Percentiles rank a stretch among this genome's conserved stretches.
These are phyloP conservation scores for Alnus rubra DNA, from an alignment of 306 rosid species.

Conservation along the genomic window DNA sequence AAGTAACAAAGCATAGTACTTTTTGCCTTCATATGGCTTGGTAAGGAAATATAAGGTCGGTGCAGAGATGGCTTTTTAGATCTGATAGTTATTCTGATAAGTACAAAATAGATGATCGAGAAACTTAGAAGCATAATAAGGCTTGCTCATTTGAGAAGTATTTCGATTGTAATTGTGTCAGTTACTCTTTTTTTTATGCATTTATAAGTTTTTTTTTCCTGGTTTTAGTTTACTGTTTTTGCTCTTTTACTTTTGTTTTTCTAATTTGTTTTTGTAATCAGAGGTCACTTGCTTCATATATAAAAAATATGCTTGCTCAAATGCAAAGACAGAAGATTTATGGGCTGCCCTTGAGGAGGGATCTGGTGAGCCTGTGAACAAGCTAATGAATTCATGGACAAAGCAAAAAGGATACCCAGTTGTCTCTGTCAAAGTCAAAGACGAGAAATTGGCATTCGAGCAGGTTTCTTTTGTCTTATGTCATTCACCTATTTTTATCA, in stretches of 20 bases:
- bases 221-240: background rate
- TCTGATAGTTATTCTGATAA: background rate
- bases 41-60: background rate
- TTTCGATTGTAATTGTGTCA: background rate
- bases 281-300: slow-evolving; percentile 91
- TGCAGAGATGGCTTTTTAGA: background rate
- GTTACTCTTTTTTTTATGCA: no score
- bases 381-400: slow-evolving; percentile 90
- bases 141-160: background rate
- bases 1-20: background rate
- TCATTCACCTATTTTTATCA: slow-evolving; percentile 1
- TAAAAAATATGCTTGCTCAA: slow-evolving; percentile 74
- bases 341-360: slow-evolving; percentile 98
- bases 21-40: background rate
- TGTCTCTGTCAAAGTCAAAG: slow-evolving; percentile 64
- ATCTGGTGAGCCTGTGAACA: slow-evolving; percentile 88
- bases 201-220: background rate
- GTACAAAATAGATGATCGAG: background rate
- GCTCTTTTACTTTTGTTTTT: background rate
- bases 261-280: slow-evolving; percentile 40
- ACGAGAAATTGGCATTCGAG: slow-evolving; percentile 71
- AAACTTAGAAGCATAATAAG: background rate
- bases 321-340: slow-evolving; percentile 91
- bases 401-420: slow-evolving; percentile 94
- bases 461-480: slow-evolving; percentile 59